phyloP scores from a whole-genome alignment of 306 rosid species.

The Corylus heterophylla region DNA sequence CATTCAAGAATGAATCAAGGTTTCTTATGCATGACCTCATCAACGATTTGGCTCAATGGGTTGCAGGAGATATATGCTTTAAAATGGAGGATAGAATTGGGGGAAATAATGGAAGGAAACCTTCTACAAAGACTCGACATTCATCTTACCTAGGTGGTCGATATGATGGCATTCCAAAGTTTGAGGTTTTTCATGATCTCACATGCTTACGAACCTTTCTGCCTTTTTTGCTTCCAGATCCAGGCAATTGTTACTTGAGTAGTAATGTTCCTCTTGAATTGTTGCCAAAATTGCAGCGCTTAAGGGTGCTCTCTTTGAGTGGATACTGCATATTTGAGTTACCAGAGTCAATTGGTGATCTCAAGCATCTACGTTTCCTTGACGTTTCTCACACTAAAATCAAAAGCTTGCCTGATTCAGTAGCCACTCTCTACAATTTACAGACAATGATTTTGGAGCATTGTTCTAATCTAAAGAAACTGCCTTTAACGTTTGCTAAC shows the following conservation, averaged over 20 bases:
- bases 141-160: not conserved
- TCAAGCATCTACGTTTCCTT: conserved; percentile 1
- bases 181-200: not conserved
- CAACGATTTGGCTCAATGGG: not conserved
- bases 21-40: conserved; percentile 2
- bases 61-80: no score
- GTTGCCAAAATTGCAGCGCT: not conserved
- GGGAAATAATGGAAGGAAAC: not conserved
- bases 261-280: not conserved
- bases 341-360: not conserved
- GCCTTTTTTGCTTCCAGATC: not conserved
- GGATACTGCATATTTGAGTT: not conserved
- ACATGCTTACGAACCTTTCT: conserved; percentile 66
- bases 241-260: no score
- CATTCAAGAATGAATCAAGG: not conserved
- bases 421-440: not conserved
- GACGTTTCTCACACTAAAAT: not conserved
- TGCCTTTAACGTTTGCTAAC: not conserved
- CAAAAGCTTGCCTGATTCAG: no score
- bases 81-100: fast-evolving
- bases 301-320: not conserved
- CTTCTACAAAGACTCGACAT: not conserved
- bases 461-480: not conserved
- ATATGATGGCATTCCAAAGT: no score
- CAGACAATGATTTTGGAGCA: not conserved